phyloP scores from a whole-genome alignment of 1,284 basidiomycete genomes.

The Ustilago hordei region DNA sequence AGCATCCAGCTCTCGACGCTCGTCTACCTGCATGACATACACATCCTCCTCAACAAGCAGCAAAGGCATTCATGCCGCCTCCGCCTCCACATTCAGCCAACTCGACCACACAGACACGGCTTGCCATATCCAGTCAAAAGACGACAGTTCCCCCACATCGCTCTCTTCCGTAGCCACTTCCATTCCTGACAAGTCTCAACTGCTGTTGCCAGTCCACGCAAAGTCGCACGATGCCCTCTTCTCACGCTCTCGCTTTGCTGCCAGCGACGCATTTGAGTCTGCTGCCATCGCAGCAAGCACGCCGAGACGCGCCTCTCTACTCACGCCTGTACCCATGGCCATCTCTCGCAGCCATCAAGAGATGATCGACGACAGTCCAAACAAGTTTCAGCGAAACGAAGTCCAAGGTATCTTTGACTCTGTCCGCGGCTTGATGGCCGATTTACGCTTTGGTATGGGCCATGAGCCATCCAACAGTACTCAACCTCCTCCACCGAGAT shows the following conservation, averaged over 20 bases:
- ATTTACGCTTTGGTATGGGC: slow-evolving; percentile 13
- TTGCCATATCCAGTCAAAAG: background rate
- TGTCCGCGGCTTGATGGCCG: slow-evolving; percentile 27
- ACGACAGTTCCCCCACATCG: slow-evolving; percentile 2
- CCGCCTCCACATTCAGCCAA: background rate
- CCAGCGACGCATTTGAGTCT: background rate
- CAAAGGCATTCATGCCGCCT: background rate
- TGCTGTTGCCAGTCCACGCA: background rate
- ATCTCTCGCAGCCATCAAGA: slow-evolving; percentile 28
- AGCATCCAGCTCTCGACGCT: background rate
- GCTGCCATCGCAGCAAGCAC: background rate
- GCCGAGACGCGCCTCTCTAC: slow-evolving; percentile 9
- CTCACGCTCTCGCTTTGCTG: background rate
- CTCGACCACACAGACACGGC: background rate
- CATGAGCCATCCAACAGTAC: background rate
- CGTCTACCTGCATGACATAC: background rate
- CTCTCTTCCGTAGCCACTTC: slow-evolving; percentile 17
- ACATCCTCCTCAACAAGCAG: background rate
- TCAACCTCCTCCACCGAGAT: too few species aligned
- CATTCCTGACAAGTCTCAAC: background rate
- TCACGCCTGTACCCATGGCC: slow-evolving; percentile 15
- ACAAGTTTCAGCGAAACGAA: slow-evolving; percentile 7
- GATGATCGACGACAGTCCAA: slow-evolving; percentile 21
- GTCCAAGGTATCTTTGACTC: slow-evolving; percentile 20
- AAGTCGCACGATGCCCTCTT: slow-evolving; percentile 10